Percentiles rank a stretch among this genome's conserved stretches.
Conservation (phyloP, 106 monocot genomes). For the Phalaenopsis aphrodite region DNA sequence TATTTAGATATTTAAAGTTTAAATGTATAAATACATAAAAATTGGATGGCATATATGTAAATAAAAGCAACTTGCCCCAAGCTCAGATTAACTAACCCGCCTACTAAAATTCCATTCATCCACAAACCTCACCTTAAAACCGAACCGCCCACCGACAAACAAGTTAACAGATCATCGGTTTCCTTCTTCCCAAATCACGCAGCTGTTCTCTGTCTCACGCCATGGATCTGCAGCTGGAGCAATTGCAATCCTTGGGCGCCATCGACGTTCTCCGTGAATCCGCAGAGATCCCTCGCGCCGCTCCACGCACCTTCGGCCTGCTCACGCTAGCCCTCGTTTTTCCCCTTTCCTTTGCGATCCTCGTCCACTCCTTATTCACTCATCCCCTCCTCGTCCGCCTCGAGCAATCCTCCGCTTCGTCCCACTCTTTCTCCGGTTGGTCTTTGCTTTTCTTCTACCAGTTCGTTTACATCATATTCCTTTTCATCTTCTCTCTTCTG, state of each 20-base stretch:
- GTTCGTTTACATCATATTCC: slow-evolving; percentile 1
- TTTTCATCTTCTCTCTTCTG: slow-evolving; percentile 49
- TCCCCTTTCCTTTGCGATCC: slow-evolving; percentile 16
- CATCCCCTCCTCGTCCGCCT: slow-evolving; percentile 10
- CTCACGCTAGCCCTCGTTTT: slow-evolving; percentile 11
- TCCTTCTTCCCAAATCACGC: not conserved
- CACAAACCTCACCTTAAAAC: too few relatives aligned
- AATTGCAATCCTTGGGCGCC: slow-evolving; percentile 5
- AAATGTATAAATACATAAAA: too few relatives aligned
- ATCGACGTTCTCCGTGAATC: slow-evolving; percentile 7
- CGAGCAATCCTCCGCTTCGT: slow-evolving; percentile 8
- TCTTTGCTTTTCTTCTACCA: not conserved
- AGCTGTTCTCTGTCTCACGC: too few relatives aligned
- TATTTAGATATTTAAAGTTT: too few relatives aligned
- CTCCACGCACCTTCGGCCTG: slow-evolving; percentile 12
- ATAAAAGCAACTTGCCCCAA: too few relatives aligned
- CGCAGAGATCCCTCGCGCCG: slow-evolving; percentile 9
- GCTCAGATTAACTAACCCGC: too few relatives aligned
- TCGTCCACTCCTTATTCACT: slow-evolving; percentile 6
- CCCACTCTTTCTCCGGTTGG: not conserved
- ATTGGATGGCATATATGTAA: too few relatives aligned
- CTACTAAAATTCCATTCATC: too few relatives aligned
- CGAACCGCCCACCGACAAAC: not conserved
- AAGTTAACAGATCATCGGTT: not conserved
- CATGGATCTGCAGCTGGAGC: slow-evolving; percentile 13